A percentile compares a stretch with the other conserved stretches of the same genome.
Evolutionary conservation across 179 eudicot genomes (phyloP).

Genomic region (Carnegiea gigantea): DNA sequence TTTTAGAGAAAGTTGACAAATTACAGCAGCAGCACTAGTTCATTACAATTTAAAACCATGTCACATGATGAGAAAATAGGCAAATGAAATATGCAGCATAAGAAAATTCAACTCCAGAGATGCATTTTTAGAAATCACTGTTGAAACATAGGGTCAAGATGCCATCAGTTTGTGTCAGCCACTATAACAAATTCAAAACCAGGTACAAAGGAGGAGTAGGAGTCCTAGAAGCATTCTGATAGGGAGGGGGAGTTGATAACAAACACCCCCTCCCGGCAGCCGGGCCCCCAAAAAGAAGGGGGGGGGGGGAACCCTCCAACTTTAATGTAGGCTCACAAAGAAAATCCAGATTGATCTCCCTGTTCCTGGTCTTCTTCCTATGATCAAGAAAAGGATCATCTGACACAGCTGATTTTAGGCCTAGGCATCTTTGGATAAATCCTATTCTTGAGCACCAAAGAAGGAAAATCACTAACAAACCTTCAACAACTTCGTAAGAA

Average conservation of each 20-base stretch:
- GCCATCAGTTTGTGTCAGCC: not conserved
- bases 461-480: not conserved
- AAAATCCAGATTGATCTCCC: not conserved
- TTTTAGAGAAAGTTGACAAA: not conserved
- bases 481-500: not conserved
- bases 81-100: not conserved
- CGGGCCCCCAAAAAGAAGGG: too few species aligned
- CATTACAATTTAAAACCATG: not conserved
- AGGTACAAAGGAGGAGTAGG: not conserved
- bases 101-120: constrained; percentile 2
- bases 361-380: not conserved
- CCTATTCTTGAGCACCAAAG: not conserved
- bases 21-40: constrained; percentile 2
- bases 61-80: not conserved
- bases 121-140: not conserved
- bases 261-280: too few species aligned
- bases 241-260: not conserved
- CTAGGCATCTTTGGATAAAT: not conserved
- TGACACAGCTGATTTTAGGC: not conserved
- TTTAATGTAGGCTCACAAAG: not conserved
- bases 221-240: not conserved
- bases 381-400: not conserved
- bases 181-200: too few species aligned
- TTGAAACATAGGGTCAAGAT: not conserved
- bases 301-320: not conserved